Evolutionary conservation across 1,284 basidiomycete genomes (phyloP), one percentile per base, ranked within the genome.

Genomic region (Exobasidium rhododendri): DNA sequence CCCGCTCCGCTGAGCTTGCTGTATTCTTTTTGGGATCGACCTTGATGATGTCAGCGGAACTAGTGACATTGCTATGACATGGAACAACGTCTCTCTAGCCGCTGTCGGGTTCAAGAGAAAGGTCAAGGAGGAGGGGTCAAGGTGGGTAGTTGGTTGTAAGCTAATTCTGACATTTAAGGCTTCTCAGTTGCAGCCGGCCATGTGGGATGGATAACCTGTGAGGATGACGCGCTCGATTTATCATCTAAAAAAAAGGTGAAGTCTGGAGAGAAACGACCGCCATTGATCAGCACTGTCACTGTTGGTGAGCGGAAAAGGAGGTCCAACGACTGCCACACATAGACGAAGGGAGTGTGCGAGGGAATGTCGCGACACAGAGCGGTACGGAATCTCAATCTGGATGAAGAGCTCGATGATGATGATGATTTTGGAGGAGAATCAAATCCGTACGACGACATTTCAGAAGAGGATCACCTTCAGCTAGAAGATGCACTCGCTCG

Each of bases 351-450:
- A 40, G 35, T 17, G 7, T 17, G 17, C 35, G 10, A 11, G 11
- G 22, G 28, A 58, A 81, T 81, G 80, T 81, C 80, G 10, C 73
- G 81, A 43, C 94, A 98, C 82, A 87, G 94, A 78, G 86, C 88
- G 80, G 85, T 97, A 67, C 85, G 91, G 67, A 94, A 96, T 80
- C 83, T 98, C 51, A 87, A 97, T 77, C 83, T 97, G 32, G 84
- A 89, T 69, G 92, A 94, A 90, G 67, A 77, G 80, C 69, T 72
- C 1, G 88, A 89, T 72, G 88, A 86, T 52, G 87, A 88, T 56
- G 87, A 87, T 59, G 81, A 69, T 58, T 56, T 60, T 13, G 65
- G 66, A 47, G 70, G 73, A 24, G 72, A 76, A 58, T 67, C 68
- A 14, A 24, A 43, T 44, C 17, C 29, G 1, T n/a, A 58, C 69